phyloP scores from a whole-genome alignment of 352 stramenopile species.

The Phytophthora boehmeriae region DNA sequence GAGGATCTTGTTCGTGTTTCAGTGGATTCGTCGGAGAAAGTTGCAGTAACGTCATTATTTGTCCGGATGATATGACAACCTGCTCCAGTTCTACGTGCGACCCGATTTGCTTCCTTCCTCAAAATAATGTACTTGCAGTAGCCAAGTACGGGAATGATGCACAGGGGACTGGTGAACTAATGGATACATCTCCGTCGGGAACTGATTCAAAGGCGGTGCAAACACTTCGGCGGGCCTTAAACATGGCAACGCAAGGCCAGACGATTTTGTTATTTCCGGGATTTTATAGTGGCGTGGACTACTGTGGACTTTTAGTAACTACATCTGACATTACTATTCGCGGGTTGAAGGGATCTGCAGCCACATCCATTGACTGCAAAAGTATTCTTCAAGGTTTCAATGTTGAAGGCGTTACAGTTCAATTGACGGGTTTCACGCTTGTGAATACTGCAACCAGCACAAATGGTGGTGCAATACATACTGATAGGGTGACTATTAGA shows the following conservation, averaged over 20 bases:
- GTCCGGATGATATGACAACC: slow-evolving; percentile 33
- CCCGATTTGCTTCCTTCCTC: slow-evolving; percentile 38
- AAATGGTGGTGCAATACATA: slow-evolving; percentile 36
- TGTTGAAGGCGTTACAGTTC: slow-evolving; percentile 19
- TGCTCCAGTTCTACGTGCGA: slow-evolving; percentile 47
- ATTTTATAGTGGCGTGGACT: slow-evolving; percentile 33
- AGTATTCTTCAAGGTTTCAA: slow-evolving; percentile 27
- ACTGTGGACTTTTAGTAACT: slow-evolving; percentile 45
- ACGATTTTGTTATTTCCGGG: slow-evolving; percentile 63
- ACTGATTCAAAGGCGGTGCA: slow-evolving; percentile 60
- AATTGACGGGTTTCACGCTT: slow-evolving; percentile 37
- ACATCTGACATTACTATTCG: slow-evolving; percentile 38
- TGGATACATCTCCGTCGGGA: slow-evolving; percentile 49
- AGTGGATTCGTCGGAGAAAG: slow-evolving; percentile 66
- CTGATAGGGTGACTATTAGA: slow-evolving; percentile 19
- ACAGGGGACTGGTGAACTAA: slow-evolving; percentile 58
- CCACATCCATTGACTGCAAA: slow-evolving; percentile 52
- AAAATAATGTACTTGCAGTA: slow-evolving; percentile 49
- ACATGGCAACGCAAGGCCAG: slow-evolving; percentile 33
- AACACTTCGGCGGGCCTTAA: slow-evolving; percentile 47
- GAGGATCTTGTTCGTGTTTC: slow-evolving; percentile 55
- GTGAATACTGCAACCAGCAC: slow-evolving; percentile 12
- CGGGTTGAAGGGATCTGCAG: slow-evolving; percentile 37
- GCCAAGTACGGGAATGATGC: slow-evolving; percentile 53
- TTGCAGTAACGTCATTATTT: slow-evolving; percentile 63